Conservation (phyloP, 257 asterid genomes). For the Fraxinus cuspidata region DNA sequence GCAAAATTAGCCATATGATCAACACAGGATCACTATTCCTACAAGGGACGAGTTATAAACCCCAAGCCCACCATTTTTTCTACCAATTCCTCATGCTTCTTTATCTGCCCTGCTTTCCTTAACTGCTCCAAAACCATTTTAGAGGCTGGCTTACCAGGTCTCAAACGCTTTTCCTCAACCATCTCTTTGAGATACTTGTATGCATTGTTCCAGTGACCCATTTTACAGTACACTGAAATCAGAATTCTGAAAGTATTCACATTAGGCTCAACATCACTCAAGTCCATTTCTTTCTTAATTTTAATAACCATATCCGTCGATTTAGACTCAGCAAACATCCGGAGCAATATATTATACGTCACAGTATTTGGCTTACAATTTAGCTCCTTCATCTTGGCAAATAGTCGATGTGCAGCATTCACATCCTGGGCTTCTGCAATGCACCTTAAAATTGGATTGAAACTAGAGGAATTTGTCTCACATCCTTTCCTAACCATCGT, state of each 20-base stretch:
- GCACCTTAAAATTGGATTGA: conserved; percentile 77
- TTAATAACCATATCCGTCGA: conserved; percentile 85
- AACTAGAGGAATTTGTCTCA: conserved; percentile 59
- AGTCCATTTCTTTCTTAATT: conserved; percentile 86
- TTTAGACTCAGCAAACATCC: conserved; percentile 76
- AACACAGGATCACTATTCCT: conserved; percentile 8
- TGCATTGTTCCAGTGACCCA: conserved; percentile 96
- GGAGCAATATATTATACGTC: conserved; percentile 78
- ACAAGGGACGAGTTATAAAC: conserved; percentile 51
- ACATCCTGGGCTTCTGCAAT: conserved; percentile 69
- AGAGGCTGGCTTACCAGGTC: conserved; percentile 57
- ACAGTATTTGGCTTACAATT: conserved; percentile 64
- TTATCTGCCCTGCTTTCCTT: conserved; percentile 80
- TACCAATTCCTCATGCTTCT: conserved; percentile 85
- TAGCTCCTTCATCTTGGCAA: conserved; percentile 70
- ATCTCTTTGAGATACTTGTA: conserved; percentile 71
- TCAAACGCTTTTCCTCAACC: conserved; percentile 79
- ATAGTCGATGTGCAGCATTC: conserved; percentile 75
- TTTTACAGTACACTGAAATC: conserved; percentile 65
- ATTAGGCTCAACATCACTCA: conserved; percentile 70
- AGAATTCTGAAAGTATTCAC: conserved; percentile 70
- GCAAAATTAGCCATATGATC: neutral
- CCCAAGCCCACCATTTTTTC: conserved; percentile 80
- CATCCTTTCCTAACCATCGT: conserved; percentile 68
- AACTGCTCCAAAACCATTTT: conserved; percentile 74